phyloP scores from a whole-genome alignment of 2,329 filamentous ascomycete genomes.

The Ophiostoma sp. region DNA sequence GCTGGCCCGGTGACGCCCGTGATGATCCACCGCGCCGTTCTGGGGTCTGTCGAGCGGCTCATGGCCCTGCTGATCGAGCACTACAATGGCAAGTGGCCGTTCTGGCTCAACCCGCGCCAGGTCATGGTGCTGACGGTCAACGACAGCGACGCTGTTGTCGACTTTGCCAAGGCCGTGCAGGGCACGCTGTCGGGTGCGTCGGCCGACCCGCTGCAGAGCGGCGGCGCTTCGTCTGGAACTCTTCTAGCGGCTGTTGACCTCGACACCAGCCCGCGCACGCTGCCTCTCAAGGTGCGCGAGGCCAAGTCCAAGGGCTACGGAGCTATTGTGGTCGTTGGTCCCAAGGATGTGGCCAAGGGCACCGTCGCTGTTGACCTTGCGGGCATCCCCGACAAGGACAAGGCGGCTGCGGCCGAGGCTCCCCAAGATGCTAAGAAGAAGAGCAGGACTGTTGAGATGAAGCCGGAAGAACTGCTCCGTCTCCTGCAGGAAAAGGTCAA shows the following conservation, averaged over 20 bases:
- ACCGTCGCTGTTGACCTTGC: conserved; percentile 48
- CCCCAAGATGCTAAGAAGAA: conserved; percentile 7
- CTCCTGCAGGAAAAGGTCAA: conserved; percentile 44
- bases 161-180: conserved; percentile 44
- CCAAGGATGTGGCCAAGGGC: conserved; percentile 54
- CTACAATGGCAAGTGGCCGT: conserved; percentile 74
- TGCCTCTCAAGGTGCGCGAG: conserved; percentile 65
- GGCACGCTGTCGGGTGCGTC: conserved; percentile 46
- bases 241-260: conserved; percentile 60
- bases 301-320: conserved; percentile 70
- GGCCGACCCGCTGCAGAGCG: background rate
- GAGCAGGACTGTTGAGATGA: conserved; percentile 31
- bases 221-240: conserved; percentile 37
- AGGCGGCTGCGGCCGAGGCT: background rate
- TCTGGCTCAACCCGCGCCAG: conserved; percentile 81
- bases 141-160: conserved; percentile 49
- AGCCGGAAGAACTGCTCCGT: conserved; percentile 34
- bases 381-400: conserved; percentile 23
- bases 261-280: conserved; percentile 56
- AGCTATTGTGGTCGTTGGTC: conserved; percentile 67
- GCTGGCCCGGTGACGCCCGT: conserved; percentile 64
- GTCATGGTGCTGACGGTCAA: conserved; percentile 70
- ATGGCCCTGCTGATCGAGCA: conserved; percentile 82
- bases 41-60: conserved; percentile 78
- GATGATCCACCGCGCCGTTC: conserved; percentile 76